Percentiles rank a stretch among this genome's conserved stretches.
These are phyloP conservation scores for Umbilicus rupestris DNA, from an alignment of 164 flowering plant genomes.

Conservation along the genomic window DNA sequence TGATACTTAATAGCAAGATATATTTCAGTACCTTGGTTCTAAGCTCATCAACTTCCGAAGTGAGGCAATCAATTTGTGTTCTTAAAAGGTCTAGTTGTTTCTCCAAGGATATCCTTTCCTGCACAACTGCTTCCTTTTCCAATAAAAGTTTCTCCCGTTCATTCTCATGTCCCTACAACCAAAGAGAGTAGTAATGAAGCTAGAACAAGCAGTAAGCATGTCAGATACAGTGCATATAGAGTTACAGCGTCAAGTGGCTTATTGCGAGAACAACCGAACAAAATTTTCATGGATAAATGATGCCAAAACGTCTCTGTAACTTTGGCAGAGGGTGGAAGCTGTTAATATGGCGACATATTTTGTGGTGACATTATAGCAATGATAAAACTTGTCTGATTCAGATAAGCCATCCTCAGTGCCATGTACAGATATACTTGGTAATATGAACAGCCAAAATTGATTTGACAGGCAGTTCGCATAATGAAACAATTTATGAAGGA, in stretches of 20 bases:
- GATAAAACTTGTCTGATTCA: not conserved
- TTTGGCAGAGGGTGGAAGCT: not conserved
- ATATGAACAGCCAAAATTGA: not conserved
- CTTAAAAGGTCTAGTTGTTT: constrained; percentile 44
- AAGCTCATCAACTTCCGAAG: constrained; percentile 48
- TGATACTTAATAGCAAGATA: not conserved
- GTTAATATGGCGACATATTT: not conserved
- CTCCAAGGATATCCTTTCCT: constrained; percentile 60
- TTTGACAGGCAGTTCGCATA: not conserved
- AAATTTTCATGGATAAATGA: not conserved
- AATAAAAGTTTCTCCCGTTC: constrained; percentile 74
- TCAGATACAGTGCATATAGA: not conserved
- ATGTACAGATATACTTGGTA: not conserved
- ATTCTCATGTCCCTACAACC: constrained; percentile 65
- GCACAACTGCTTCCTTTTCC: constrained; percentile 81
- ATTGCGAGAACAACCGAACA: not conserved
- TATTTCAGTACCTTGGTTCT: constrained; percentile 39
- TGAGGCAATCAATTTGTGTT: constrained; percentile 42
- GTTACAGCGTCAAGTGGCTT: not conserved
- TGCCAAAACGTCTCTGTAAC: too few relatives aligned
- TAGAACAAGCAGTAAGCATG: not conserved
- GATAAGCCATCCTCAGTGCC: not conserved
- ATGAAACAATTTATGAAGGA: not conserved
- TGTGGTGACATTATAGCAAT: not conserved
- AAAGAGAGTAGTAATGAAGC: constrained; percentile 9